A percentile compares a stretch with the other conserved stretches of the same genome.
Evolutionary conservation across 2,329 filamentous ascomycete genomes (phyloP).

Genomic region (Colletotrichum sp.): DNA sequence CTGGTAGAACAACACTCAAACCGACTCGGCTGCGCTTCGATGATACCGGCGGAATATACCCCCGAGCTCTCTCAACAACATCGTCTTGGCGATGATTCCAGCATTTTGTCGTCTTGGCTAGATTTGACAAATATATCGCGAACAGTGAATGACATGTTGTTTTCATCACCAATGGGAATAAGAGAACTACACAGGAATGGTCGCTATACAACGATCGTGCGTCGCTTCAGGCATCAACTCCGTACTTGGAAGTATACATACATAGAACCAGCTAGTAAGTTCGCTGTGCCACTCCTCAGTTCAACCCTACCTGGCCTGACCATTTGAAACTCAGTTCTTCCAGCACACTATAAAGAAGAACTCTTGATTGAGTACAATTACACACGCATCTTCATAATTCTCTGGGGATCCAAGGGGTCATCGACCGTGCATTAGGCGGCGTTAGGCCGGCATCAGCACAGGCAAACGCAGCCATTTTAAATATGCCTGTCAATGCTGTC

Average conservation of each 20-base stretch:
- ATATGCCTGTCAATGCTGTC: conserved; percentile 44
- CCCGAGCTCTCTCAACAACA: neutral
- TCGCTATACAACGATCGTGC: conserved; percentile 37
- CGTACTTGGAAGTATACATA: neutral
- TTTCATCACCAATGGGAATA: conserved; percentile 46
- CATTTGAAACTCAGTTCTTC: neutral
- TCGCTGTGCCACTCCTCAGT: neutral
- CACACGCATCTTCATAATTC: conserved; percentile 47
- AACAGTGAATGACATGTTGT: conserved; percentile 58
- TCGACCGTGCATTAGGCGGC: conserved; percentile 51
- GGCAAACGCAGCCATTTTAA: conserved; percentile 29
- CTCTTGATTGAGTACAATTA: conserved; percentile 58
- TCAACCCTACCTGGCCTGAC: neutral
- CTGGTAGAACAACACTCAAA: neutral
- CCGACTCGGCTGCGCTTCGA: neutral
- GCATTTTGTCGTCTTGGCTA: conserved; percentile 55
- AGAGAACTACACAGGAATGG: conserved; percentile 47
- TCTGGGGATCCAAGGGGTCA: conserved; percentile 60
- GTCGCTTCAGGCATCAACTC: conserved; percentile 11
- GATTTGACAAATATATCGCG: conserved; percentile 51
- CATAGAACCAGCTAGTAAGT: neutral
- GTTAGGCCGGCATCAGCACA: conserved; percentile 6
- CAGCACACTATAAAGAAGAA: conserved; percentile 29
- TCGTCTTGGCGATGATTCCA: conserved; percentile 23
- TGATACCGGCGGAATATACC: neutral